A percentile compares a stretch with the other conserved stretches of the same genome.
Conservation (phyloP, 257 asterid species). For the Jaltomata sinuosa region DNA sequence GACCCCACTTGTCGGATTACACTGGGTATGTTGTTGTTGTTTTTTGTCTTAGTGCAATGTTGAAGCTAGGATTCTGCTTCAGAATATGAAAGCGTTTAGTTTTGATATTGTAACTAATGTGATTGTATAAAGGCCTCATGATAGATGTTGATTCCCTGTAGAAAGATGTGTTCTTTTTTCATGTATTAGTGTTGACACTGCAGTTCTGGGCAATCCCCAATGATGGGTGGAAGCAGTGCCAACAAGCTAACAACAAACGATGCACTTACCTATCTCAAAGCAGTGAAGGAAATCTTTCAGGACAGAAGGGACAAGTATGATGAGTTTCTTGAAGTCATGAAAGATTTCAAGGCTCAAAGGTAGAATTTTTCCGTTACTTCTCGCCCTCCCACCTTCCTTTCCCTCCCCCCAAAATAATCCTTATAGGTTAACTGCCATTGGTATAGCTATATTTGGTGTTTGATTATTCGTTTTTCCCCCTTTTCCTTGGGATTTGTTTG, state of each 20-base stretch:
- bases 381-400: neutral
- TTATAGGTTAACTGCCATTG: neutral
- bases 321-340: conserved; percentile 92
- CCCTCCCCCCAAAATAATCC: neutral
- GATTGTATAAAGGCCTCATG: neutral
- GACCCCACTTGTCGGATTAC: too few species aligned
- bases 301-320: conserved; percentile 68
- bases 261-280: conserved; percentile 73
- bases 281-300: conserved; percentile 66
- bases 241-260: conserved; percentile 64
- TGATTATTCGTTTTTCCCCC: neutral
- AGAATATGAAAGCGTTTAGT: neutral
- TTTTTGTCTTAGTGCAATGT: neutral
- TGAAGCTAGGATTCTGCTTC: neutral
- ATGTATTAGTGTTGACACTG: conserved; percentile 11
- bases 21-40: too few species aligned
- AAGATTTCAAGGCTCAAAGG: conserved; percentile 92
- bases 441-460: neutral
- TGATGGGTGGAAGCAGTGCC: conserved; percentile 60
- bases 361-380: neutral
- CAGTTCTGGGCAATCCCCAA: conserved; percentile 61
- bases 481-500: conserved; percentile 13
- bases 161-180: neutral
- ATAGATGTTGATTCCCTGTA: neutral
- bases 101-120: neutral